Evolutionary conservation across 495 filamentous ascomycete genomes (phyloP).

Genomic region (Viridothelium virens): DNA sequence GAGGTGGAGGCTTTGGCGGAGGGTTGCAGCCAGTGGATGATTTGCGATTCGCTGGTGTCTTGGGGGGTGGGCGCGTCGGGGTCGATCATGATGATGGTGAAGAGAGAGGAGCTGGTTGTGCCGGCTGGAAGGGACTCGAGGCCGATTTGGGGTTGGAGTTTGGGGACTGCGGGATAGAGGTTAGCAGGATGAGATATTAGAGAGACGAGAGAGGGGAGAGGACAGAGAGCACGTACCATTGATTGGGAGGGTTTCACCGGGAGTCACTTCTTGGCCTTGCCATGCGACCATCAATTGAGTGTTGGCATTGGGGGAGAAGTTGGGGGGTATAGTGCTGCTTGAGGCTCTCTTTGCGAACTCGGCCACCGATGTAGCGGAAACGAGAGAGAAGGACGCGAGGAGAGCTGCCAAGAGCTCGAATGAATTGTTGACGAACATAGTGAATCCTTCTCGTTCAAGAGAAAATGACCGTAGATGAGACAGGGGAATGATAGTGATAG

Average conservation of each 20-base stretch:
- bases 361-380: constrained; percentile 1
- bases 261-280: constrained; percentile 8
- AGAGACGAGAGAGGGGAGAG: background rate
- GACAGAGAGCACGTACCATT: background rate
- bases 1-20: background rate
- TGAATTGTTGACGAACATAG: background rate
- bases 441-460: background rate
- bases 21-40: constrained; percentile 19
- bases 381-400: background rate
- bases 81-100: constrained; percentile 16
- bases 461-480: background rate
- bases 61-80: constrained; percentile 18
- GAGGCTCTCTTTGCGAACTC: constrained; percentile 7
- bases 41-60: constrained; percentile 8
- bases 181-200: background rate
- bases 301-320: constrained; percentile 12
- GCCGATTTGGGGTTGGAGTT: constrained; percentile 1
- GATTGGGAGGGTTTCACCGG: constrained; percentile 2
- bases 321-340: constrained; percentile 8
- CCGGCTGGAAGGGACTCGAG: background rate
- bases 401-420: background rate
- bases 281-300: constrained; percentile 4
- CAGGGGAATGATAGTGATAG: background rate
- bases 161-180: background rate
- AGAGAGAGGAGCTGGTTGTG: constrained; percentile 5